Evolutionary conservation across 1,139 yeast species (phyloP), one percentile per base, ranked within the genome.

Genomic region (Nakaseomyces uthaithaninus): DNA sequence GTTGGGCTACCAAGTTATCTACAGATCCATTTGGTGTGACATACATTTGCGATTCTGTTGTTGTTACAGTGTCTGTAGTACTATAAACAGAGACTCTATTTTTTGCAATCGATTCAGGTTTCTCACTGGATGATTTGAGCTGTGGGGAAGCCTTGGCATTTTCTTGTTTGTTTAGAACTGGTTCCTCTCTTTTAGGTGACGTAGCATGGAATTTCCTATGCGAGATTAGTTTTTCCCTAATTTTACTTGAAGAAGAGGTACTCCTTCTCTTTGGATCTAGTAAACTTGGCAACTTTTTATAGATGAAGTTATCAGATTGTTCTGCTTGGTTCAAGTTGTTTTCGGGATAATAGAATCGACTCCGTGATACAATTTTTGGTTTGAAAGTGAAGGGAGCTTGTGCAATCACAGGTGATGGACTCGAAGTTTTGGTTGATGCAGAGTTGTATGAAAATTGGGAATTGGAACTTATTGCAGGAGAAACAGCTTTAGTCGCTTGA

Each of bases 391-490:
- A 48, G 7, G 45, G 24, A 14, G 28, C 17, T 5, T 19, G 27
- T 12, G 18, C 20, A n/a, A 24, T 12, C 8, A 14, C 9, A 10
- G 24, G 36, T 14, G 15, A 22, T n/a, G 46, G 39, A 14, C 42
- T 42, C 11, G 47, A 43, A 6, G 43, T 36, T 6, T 40, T 45
- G 4, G 54, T 51, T 2, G 50, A 40, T 5, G 34, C 30, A 5
- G 54, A 46, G 17, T 43, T 44, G 7, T 45, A 42, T 12, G 60
- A 48, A 37, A 57, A 55, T 38, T 51, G 55, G 1, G 60, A 55
- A 36, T 50, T 51, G 6, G 48, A 28, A 45, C 55, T 56, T 26
- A 53, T 36, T 1, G 60, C 55, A 3, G 67, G 58, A 1, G 69
- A 63, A 8, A 54, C 53, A 8, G 36, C 20, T 10, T 42, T 45